These are phyloP conservation scores for Phytophthora sp. DNA, from an alignment of 352 stramenopile species.

Conservation along the genomic window DNA sequence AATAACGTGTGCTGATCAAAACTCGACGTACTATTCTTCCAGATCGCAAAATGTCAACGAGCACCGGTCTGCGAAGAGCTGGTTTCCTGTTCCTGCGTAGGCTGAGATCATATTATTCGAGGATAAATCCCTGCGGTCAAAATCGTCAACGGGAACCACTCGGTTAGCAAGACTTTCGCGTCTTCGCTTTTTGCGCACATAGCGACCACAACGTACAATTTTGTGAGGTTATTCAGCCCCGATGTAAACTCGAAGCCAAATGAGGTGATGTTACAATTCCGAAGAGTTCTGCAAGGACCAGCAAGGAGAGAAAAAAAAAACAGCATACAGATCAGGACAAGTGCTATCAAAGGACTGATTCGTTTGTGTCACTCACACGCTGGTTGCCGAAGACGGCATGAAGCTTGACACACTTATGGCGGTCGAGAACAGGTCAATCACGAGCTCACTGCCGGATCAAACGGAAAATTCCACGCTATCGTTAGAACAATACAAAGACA, in stretches of 20 bases:
- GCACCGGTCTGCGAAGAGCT: conserved; percentile 16
- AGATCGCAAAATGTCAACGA: conserved; percentile 31
- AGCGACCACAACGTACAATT: too few species aligned
- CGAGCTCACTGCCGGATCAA: conserved; percentile 20
- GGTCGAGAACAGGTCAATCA: conserved; percentile 35
- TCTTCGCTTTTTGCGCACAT: too few species aligned
- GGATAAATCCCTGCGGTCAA: conserved; percentile 45
- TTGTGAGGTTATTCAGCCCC: conserved; percentile 30
- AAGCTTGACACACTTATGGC: conserved; percentile 21
- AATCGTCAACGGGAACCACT: too few species aligned
- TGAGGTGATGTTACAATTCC: conserved; percentile 50
- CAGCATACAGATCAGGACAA: too few species aligned
- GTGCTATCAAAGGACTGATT: too few species aligned
- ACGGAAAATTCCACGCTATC: too few species aligned
- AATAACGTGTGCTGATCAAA: not conserved
- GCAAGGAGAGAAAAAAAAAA: too few species aligned
- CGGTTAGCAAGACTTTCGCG: too few species aligned
- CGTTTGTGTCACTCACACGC: conserved; percentile 28
- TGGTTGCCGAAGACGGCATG: conserved; percentile 27
- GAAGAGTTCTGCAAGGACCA: conserved; percentile 46
- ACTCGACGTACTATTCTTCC: conserved; percentile 38
- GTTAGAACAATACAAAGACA: too few species aligned
- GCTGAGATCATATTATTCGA: conserved; percentile 39
- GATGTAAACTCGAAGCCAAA: conserved; percentile 42
- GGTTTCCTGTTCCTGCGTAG: conserved; percentile 40